phyloP scores from a whole-genome alignment of 768 basidiomycete species.

The Tylopilus balloui region DNA sequence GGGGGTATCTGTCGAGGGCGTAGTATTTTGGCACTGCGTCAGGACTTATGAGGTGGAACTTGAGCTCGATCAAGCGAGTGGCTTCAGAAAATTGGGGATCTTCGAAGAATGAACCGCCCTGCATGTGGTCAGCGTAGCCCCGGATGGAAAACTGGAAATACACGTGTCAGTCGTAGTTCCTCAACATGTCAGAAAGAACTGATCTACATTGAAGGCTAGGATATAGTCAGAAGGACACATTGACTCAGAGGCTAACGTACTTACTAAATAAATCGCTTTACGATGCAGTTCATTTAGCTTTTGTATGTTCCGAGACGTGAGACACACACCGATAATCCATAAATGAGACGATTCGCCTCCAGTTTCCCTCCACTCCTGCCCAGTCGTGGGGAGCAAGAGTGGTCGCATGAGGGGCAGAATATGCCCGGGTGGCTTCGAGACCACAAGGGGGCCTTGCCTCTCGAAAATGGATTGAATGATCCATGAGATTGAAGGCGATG shows the following conservation, averaged over 20 bases:
- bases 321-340: slow-evolving; percentile 66
- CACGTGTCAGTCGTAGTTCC: slow-evolving; percentile 2
- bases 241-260: background rate
- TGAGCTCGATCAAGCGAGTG: slow-evolving; percentile 56
- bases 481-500: slow-evolving; percentile 47
- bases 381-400: slow-evolving; percentile 45
- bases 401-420: slow-evolving; percentile 46
- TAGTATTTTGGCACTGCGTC: slow-evolving; percentile 19
- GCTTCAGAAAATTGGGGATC: slow-evolving; percentile 57
- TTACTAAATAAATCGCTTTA: slow-evolving; percentile 26
- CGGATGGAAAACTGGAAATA: slow-evolving; percentile 14
- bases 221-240: background rate
- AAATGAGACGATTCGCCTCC: slow-evolving; percentile 70
- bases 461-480: slow-evolving; percentile 36
- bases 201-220: slow-evolving; percentile 50
- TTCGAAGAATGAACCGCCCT: slow-evolving; percentile 42
- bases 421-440: slow-evolving; percentile 48
- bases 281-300: slow-evolving; percentile 11
- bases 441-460: slow-evolving; percentile 45
- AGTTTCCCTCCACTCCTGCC: slow-evolving; percentile 74
- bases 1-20: slow-evolving; percentile 19
- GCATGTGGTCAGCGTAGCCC: slow-evolving; percentile 21
- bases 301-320: slow-evolving; percentile 27
- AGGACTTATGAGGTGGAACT: slow-evolving; percentile 43
- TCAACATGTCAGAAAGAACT: background rate